Percentiles rank a stretch among this genome's conserved stretches.
Conservation (phyloP, 2,329 filamentous ascomycete genomes). For the Talaromyces atroroseus region DNA sequence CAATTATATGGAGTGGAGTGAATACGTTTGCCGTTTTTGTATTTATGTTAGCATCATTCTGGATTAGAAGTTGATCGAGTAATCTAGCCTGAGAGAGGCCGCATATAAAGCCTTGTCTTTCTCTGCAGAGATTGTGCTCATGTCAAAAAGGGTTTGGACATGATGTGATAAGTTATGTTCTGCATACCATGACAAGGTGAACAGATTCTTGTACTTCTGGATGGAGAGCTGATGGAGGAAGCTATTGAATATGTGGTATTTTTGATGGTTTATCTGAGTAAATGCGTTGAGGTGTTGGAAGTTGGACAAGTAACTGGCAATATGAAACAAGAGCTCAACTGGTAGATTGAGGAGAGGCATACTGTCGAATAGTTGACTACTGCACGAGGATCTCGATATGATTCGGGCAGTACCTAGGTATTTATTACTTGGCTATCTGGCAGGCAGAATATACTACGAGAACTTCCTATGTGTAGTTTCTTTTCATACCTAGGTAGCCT, state of each 20-base stretch:
- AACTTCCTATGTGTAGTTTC: too few relatives aligned
- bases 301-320: neutral
- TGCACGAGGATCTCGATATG: neutral
- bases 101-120: neutral
- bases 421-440: too few relatives aligned
- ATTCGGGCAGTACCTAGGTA: too few relatives aligned
- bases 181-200: neutral
- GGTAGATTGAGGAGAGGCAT: neutral
- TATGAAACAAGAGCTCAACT: neutral
- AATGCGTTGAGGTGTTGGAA: neutral
- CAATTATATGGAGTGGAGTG: conserved; percentile 5
- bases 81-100: neutral
- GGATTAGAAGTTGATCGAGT: neutral
- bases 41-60: neutral
- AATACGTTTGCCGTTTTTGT: neutral
- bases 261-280: neutral
- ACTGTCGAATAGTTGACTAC: neutral
- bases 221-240: neutral
- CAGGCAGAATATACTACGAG: too few relatives aligned
- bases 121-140: neutral
- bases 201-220: neutral
- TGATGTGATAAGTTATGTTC: neutral
- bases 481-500: too few relatives aligned
- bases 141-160: neutral
- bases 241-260: neutral